Conservation (phyloP, 257 asterid species). For the Nicotiana tabacum region DNA sequence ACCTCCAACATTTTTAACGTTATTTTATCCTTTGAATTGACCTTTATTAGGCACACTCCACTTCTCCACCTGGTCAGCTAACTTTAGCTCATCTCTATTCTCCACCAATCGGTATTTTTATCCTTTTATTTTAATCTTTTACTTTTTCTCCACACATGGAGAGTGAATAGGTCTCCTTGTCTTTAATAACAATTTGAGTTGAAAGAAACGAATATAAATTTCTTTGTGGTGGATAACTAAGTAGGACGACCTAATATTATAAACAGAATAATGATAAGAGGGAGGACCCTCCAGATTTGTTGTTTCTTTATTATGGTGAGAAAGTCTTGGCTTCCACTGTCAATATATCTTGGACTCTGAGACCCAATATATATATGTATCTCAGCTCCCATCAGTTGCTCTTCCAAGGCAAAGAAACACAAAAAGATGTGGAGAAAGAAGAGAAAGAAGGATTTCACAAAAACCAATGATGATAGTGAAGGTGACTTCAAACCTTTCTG, state of each 20-base stretch:
- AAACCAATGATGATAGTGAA: not conserved
- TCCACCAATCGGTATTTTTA: too few species aligned
- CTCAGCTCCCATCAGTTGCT: not conserved
- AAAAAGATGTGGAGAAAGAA: conserved; percentile 18
- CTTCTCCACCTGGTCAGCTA: conserved; percentile 13
- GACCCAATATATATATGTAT: too few species aligned
- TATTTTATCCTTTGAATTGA: not conserved
- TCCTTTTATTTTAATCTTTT: not conserved
- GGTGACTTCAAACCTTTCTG: not conserved
- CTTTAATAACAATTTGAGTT: not conserved
- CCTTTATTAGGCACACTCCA: not conserved
- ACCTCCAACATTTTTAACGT: not conserved
- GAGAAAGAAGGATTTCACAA: conserved; percentile 21
- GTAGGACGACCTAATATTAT: conserved; percentile 11
- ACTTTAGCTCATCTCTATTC: not conserved
- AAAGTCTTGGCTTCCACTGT: not conserved
- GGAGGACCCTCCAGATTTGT: conserved; percentile 22
- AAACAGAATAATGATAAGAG: conserved; percentile 13
- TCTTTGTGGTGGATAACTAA: conserved; percentile 37
- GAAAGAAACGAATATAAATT: conserved; percentile 16
- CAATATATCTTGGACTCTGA: conserved; percentile 9
- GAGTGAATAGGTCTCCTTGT: conserved; percentile 19
- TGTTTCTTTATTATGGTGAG: not conserved
- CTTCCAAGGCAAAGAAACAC: not conserved
- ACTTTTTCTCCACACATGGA: conserved; percentile 36